phyloP scores from a whole-genome alignment of 208 protist genomes.

The Wallacemonas rigidus region DNA sequence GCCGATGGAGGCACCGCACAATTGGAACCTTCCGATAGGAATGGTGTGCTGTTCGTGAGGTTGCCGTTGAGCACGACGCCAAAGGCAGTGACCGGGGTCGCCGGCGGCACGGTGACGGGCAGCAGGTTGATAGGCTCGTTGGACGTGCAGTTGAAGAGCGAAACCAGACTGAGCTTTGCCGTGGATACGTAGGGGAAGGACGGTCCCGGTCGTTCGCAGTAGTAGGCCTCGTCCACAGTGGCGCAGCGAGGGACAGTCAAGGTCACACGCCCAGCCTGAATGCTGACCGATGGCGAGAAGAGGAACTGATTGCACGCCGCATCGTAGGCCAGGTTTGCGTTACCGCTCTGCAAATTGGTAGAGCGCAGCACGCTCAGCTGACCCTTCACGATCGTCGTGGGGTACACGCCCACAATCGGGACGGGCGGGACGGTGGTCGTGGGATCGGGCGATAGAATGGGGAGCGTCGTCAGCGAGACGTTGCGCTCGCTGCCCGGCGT shows the following conservation, averaged over 20 bases:
- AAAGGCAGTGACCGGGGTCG: slow-evolving; percentile 9
- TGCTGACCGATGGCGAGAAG: background rate
- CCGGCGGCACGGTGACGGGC: background rate
- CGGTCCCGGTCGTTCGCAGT: slow-evolving; percentile 24
- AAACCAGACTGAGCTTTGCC: slow-evolving; percentile 16
- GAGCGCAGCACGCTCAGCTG: slow-evolving; percentile 6
- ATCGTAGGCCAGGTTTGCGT: slow-evolving; percentile 23
- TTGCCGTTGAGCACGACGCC: slow-evolving; percentile 8
- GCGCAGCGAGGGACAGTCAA: slow-evolving; percentile 16
- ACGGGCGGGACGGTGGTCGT: background rate
- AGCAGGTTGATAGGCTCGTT: slow-evolving; percentile 12
- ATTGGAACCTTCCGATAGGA: slow-evolving; percentile 17
- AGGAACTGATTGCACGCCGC: slow-evolving; percentile 6
- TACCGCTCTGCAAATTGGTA: background rate
- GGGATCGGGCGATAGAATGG: background rate
- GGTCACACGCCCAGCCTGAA: background rate
- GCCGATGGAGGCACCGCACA: slow-evolving; percentile 4
- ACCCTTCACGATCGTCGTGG: slow-evolving; percentile 29
- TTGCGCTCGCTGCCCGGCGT: background rate
- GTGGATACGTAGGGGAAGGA: slow-evolving; percentile 3
- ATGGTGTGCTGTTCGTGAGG: slow-evolving; percentile 22
- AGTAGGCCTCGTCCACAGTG: slow-evolving; percentile 17
- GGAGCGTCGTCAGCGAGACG: slow-evolving; percentile 9
- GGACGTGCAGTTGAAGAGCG: slow-evolving; percentile 28
- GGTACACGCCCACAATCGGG: slow-evolving; percentile 11